phyloP scores from a whole-genome alignment of 441 rosid genomes.

The Kokia cookei region DNA sequence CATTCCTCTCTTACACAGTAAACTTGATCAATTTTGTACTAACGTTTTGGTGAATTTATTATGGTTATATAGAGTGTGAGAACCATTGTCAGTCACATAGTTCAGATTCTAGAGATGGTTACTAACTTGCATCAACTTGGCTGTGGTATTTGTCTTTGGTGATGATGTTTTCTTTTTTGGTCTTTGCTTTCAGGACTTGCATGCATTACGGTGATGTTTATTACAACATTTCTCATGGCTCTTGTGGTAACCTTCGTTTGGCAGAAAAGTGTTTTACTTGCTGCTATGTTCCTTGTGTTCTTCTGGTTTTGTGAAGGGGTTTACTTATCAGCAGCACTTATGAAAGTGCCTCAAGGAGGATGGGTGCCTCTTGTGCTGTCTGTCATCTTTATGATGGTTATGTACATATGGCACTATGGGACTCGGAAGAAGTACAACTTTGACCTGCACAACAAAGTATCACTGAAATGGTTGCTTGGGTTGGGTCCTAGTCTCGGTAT shows the following conservation, averaged over 20 bases:
- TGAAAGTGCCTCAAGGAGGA: slow-evolving; percentile 79
- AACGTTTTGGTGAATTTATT: neutral
- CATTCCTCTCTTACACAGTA: neutral
- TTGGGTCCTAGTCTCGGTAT: slow-evolving; percentile 94
- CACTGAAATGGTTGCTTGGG: slow-evolving; percentile 79
- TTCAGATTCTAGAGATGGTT: neutral
- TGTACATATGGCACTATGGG: slow-evolving; percentile 94
- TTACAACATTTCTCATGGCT: slow-evolving; percentile 86
- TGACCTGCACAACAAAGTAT: slow-evolving; percentile 91
- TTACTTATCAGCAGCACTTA: slow-evolving; percentile 75
- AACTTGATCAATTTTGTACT: neutral
- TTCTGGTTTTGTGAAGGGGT: slow-evolving; percentile 74
- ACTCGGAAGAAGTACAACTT: slow-evolving; percentile 77
- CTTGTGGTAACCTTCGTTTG: slow-evolving; percentile 78
- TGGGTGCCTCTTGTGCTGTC: slow-evolving; percentile 87
- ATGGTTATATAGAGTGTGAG: neutral
- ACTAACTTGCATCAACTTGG: neutral
- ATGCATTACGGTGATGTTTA: slow-evolving; percentile 70
- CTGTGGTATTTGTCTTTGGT: slow-evolving; percentile 9
- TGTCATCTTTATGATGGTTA: slow-evolving; percentile 52
- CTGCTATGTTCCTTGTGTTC: slow-evolving; percentile 50
- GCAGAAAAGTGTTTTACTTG: slow-evolving; percentile 54
- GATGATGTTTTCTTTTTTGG: slow-evolving; percentile 11
- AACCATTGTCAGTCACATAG: neutral
- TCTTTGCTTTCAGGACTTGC: slow-evolving; percentile 66